A percentile compares a stretch with the other conserved stretches of the same genome.
These are phyloP conservation scores for Phytopythium oedochilum DNA, from an alignment of 352 stramenopile species.

Conservation along the genomic window DNA sequence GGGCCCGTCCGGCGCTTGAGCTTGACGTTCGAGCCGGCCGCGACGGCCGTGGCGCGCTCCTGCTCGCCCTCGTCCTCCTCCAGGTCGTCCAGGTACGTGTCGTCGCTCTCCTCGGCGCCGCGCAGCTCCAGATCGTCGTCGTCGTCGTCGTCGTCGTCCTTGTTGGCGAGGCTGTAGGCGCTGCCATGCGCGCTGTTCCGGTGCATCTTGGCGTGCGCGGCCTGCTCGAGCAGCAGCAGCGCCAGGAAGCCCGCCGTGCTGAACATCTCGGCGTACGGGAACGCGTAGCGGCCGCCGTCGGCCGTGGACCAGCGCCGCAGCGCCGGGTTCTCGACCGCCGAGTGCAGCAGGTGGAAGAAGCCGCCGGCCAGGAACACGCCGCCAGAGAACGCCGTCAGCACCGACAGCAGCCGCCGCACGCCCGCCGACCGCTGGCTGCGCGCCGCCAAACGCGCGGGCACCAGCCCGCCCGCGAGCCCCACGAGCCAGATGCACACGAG, in stretches of 20 bases:
- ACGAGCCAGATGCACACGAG: conserved; percentile 71
- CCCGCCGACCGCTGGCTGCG: conserved; percentile 27
- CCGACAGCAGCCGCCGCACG: conserved; percentile 22
- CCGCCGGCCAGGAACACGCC: conserved; percentile 75
- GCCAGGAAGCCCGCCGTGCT: conserved; percentile 66
- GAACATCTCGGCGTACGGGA: conserved; percentile 80
- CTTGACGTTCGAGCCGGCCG: conserved; percentile 7
- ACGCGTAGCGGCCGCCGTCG: conserved; percentile 55
- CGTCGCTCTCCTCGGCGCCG: conserved; percentile 31
- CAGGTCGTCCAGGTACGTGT: conserved; percentile 41
- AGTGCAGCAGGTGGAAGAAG: conserved; percentile 74
- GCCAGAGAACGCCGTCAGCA: conserved; percentile 67
- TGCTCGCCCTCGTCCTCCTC: conserved; percentile 30
- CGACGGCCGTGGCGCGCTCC: conserved; percentile 1
- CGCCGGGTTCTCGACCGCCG: conserved; percentile 64
- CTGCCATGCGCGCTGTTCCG: background rate
- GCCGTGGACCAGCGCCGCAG: conserved; percentile 60
- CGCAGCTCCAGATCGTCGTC: conserved; percentile 33
- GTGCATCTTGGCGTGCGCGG: conserved; percentile 42
- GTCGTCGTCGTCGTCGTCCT: conserved; percentile 15
- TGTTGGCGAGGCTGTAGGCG: conserved; percentile 21
- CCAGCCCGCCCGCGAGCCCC: conserved; percentile 46
- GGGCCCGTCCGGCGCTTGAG: conserved; percentile 15
- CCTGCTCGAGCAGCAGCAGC: conserved; percentile 63
- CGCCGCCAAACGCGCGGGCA: conserved; percentile 41